A percentile compares a stretch with the other conserved stretches of the same genome.
phyloP scores from a whole-genome alignment of 768 basidiomycete genomes.

The Suillus lakei region DNA sequence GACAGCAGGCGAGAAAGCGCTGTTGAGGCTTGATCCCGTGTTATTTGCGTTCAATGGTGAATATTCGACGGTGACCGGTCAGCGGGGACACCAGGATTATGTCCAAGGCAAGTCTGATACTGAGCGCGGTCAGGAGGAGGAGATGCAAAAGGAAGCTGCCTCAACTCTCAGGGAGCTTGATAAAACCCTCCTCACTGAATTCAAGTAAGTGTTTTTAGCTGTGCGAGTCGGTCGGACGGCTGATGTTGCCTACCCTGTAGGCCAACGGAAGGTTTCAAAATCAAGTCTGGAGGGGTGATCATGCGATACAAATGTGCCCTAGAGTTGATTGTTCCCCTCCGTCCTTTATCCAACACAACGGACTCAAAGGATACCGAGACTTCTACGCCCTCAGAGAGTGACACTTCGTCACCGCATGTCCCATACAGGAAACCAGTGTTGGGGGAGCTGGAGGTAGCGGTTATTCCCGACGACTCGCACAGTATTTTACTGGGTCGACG shows the following conservation, averaged over 20 bases:
- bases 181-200: slow-evolving; percentile 13
- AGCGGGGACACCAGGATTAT: slow-evolving; percentile 1
- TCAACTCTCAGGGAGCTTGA: slow-evolving; percentile 21
- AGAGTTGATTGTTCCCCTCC: slow-evolving; percentile 23
- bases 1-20: neutral
- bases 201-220: slow-evolving; percentile 23
- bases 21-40: slow-evolving; percentile 11
- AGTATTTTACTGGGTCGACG: slow-evolving; percentile 56
- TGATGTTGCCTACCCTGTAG: slow-evolving; percentile 14
- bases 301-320: slow-evolving; percentile 31
- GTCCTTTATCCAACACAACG: slow-evolving; percentile 13
- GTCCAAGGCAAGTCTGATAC: neutral
- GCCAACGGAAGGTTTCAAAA: slow-evolving; percentile 19
- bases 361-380: neutral
- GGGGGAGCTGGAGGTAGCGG: slow-evolving; percentile 60
- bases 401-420: slow-evolving; percentile 3
- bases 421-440: slow-evolving; percentile 44
- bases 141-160: slow-evolving; percentile 25
- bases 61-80: slow-evolving; percentile 27
- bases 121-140: slow-evolving; percentile 1
- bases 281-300: slow-evolving; percentile 26
- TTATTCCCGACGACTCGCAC: slow-evolving; percentile 60
- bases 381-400: neutral
- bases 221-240: neutral
- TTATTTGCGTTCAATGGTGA: slow-evolving; percentile 30